These are phyloP conservation scores for Hydnum rufescens DNA, from an alignment of 768 basidiomycete genomes.

Conservation along the genomic window DNA sequence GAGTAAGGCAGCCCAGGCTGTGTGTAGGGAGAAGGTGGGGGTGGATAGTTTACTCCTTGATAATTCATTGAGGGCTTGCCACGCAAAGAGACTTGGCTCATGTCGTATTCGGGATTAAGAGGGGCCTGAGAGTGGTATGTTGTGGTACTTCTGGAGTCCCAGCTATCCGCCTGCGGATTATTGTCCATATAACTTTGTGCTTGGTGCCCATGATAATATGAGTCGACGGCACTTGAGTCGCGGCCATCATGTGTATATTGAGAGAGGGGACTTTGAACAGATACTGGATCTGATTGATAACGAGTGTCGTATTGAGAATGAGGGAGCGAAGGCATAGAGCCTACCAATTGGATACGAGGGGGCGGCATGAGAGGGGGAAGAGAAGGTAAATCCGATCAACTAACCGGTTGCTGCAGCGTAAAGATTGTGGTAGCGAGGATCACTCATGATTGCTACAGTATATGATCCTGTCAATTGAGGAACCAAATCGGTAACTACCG, in stretches of 20 bases:
- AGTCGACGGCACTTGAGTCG: no score
- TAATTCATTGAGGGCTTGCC: constrained; percentile 37
- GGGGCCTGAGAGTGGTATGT: constrained; percentile 51
- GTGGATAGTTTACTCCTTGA: constrained; percentile 9
- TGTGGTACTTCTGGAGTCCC: constrained; percentile 24
- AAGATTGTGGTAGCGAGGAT: not conserved
- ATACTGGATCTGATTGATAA: not conserved
- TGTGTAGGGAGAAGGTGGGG: not conserved
- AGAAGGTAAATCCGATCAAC: not conserved
- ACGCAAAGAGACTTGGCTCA: constrained; percentile 29
- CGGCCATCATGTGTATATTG: not conserved
- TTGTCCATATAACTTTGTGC: no score
- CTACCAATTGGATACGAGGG: not conserved
- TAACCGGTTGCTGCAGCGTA: not conserved
- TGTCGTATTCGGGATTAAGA: constrained; percentile 41
- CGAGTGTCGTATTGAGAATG: not conserved
- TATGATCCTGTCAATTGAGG: no score
- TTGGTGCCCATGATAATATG: no score
- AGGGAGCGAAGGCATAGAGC: not conserved
- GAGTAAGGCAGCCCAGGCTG: not conserved
- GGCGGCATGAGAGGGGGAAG: not conserved
- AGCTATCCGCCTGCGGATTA: no score
- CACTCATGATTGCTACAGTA: no score
- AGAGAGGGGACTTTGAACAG: not conserved
- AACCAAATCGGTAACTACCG: no score